phyloP scores from a whole-genome alignment of 129 eudicot species.

The Gnaphalium uliginosum region DNA sequence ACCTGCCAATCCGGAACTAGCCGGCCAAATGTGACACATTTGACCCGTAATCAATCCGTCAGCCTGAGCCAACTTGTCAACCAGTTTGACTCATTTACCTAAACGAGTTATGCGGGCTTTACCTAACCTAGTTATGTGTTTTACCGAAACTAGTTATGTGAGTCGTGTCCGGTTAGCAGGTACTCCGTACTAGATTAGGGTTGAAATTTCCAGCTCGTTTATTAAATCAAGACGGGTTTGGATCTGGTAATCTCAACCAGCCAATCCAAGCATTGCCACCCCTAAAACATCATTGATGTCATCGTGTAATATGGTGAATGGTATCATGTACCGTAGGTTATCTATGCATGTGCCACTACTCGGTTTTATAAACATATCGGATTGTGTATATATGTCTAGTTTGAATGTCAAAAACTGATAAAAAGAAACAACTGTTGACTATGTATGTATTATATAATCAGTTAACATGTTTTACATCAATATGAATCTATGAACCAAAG shows the following conservation, averaged over 20 bases:
- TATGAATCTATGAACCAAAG: background rate
- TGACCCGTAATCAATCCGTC: too few species aligned
- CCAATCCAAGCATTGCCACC: background rate
- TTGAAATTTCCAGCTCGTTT: background rate
- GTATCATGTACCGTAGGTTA: slow-evolving; percentile 17
- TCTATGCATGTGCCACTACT: slow-evolving; percentile 18
- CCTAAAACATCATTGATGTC: slow-evolving; percentile 10
- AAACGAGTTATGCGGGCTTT: too few species aligned
- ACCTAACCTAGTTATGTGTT: background rate
- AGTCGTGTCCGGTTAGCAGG: background rate
- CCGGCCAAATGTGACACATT: too few species aligned
- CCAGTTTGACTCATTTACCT: background rate
- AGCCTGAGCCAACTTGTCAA: too few species aligned
- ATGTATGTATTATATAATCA: background rate
- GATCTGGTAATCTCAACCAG: background rate
- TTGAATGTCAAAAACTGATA: background rate
- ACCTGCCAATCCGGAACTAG: background rate
- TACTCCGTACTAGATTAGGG: too few species aligned
- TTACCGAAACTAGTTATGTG: background rate
- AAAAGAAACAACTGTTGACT: background rate
- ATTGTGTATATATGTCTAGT: slow-evolving; percentile 8
- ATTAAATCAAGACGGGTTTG: background rate
- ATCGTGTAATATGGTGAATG: background rate
- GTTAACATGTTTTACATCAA: background rate
- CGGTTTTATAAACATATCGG: background rate